Base-by-base conservation (phyloP, 169 alveolate species). In the Plasmodium knowlesi region DNA sequence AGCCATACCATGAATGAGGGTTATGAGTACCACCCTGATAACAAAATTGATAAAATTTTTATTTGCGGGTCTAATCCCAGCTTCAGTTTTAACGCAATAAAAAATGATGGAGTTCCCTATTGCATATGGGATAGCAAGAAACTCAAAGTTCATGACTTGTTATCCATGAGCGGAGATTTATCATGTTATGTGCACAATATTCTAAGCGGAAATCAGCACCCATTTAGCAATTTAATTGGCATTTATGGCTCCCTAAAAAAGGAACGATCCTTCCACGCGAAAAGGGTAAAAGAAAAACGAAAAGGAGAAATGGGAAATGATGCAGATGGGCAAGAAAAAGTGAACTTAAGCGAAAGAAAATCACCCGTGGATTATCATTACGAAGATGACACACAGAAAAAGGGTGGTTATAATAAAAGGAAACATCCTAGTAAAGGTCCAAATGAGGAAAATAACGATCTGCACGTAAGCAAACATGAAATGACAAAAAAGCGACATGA, bases 71-170 rank as follows among this genome's bases (percentile, higher is more conserved):
- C 88, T 1, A 76, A 57, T 34, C 92, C 92, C 39, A 57, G 93
- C 53, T 84, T 84, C 37, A 92, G 93, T 92, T 84, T 84, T 92
- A 80, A 81, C 54, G 50, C 92, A 80, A 72, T 86, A 86, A 82
- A 83, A 80, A 82, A 82, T 82, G 46, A 67, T 50, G 84, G 76
- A 67, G 76, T 82, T 72, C 84, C 93, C 25, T 82, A 83, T 46
- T 86, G 93, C 76, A 83, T 86, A 81, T 81, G 93, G 93, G 93
- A 82, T 54, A 92, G 93, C 79, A 82, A 92, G 50, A 92, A 92
- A 46, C 54, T 86, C 14, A 92, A 92, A 81, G 93, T 86, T 16
- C 90, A 73, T 22, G 92, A 92, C 85, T 86, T 86, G 28, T 46
- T 86, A 39, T 46, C 72, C 79, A 19, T 82, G 80, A 83, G 73